Percentiles rank a stretch among this genome's conserved stretches.
Conservation (phyloP, 2,329 filamentous ascomycete species). For the Aspergillus sp. region DNA sequence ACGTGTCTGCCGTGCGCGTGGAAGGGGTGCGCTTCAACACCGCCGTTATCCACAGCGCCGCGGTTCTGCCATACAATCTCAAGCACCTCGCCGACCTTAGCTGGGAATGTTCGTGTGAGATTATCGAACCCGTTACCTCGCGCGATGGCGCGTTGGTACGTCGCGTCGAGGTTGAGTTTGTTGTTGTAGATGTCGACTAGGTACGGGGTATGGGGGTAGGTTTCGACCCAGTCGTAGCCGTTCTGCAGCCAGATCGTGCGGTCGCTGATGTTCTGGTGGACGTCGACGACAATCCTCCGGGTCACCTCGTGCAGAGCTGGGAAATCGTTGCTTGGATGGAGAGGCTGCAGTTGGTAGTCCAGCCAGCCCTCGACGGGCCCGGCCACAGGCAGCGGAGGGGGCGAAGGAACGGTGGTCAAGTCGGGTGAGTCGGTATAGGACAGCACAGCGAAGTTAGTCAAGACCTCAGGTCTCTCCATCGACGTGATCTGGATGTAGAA, state of each 20-base stretch:
- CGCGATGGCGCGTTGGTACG: conserved; percentile 23
- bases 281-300: conserved; percentile 49
- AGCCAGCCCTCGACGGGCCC: conserved; percentile 8
- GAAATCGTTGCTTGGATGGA: conserved; percentile 10
- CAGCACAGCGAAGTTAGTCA: conserved; percentile 30
- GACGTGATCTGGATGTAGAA: conserved; percentile 45
- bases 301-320: conserved; percentile 46
- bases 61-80: conserved; percentile 47
- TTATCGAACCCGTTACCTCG: conserved; percentile 43
- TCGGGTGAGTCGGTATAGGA: neutral
- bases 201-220: conserved; percentile 40
- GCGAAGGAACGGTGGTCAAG: neutral
- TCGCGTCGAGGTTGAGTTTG: neutral
- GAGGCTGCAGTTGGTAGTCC: conserved; percentile 25
- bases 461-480: conserved; percentile 24
- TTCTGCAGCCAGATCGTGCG: conserved; percentile 37
- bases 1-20: conserved; percentile 49
- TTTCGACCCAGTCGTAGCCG: conserved; percentile 49
- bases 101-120: conserved; percentile 40
- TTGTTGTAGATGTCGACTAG: conserved; percentile 47
- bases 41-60: conserved; percentile 24
- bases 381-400: conserved; percentile 7
- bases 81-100: conserved; percentile 47
- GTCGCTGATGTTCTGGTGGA: conserved; percentile 29
- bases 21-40: conserved; percentile 46